Conservation (phyloP, 208 protist species). For the Trypanosoma boissoni region DNA sequence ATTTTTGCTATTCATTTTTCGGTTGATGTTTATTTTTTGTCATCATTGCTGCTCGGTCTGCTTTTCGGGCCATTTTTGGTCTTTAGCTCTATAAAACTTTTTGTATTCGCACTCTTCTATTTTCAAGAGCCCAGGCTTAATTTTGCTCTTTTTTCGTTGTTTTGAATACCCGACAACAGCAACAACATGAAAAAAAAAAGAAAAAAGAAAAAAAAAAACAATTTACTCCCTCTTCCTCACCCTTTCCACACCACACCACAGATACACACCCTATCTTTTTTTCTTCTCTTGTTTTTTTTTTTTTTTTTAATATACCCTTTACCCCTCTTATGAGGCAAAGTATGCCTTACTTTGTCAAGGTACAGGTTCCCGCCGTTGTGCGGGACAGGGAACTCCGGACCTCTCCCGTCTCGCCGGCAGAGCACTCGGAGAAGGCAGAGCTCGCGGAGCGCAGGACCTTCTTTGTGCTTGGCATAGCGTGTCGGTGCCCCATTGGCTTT, state of each 20-base stretch:
- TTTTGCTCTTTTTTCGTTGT: not conserved
- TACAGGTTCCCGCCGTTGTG: conserved; percentile 21
- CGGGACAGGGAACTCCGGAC: conserved; percentile 30
- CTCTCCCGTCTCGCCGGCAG: conserved; percentile 70
- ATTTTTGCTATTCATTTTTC: not conserved
- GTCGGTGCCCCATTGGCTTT: not conserved
- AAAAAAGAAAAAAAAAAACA: conserved; percentile 16
- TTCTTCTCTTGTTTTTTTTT: too few species aligned
- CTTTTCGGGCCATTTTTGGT: too few species aligned
- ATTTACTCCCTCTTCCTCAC: conserved; percentile 4
- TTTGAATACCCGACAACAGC: not conserved
- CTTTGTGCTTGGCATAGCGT: conserved; percentile 16
- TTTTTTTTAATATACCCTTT: not conserved
- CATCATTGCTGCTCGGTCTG: too few species aligned
- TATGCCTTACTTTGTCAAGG: conserved; percentile 7
- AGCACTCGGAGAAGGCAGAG: conserved; percentile 87
- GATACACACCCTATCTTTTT: not conserved
- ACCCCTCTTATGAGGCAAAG: too few species aligned
- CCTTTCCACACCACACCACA: not conserved
- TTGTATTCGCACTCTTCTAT: too few species aligned
- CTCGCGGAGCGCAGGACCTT: conserved; percentile 33
- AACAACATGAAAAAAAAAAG: not conserved
- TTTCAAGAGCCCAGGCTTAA: too few species aligned
- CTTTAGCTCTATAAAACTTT: too few species aligned
- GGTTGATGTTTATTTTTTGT: not conserved